Evolutionary conservation across 2,329 filamentous ascomycete species (phyloP).

Genomic region (Aspergillus versicolor): DNA sequence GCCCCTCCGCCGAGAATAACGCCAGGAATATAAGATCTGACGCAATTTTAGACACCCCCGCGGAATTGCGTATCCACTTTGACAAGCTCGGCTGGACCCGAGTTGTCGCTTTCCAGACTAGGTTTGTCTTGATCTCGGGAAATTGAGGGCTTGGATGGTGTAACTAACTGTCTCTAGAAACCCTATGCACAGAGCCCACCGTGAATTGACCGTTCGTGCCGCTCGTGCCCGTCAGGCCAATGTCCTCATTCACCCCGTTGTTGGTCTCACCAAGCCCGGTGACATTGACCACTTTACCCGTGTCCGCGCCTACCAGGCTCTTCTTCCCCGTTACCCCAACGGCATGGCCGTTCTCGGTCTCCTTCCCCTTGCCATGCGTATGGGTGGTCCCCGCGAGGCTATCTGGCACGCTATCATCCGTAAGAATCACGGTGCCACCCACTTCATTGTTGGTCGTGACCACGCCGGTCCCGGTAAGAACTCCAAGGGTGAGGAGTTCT

Average conservation of each 20-base stretch:
- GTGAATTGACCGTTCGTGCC: slow-evolving; percentile 95
- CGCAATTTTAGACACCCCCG: slow-evolving; percentile 69
- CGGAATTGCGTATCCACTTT: slow-evolving; percentile 93
- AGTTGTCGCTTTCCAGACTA: slow-evolving; percentile 98
- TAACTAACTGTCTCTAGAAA: slow-evolving; percentile 56
- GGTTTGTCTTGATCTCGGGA: slow-evolving; percentile 24
- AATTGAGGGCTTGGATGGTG: background rate
- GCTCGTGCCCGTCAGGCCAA: slow-evolving; percentile 96
- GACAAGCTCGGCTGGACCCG: slow-evolving; percentile 99
- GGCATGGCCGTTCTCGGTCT: slow-evolving; percentile 98
- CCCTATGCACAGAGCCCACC: slow-evolving; percentile 98
- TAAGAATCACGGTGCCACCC: slow-evolving; percentile 98
- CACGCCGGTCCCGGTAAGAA: slow-evolving; percentile 98
- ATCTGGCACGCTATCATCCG: slow-evolving; percentile 99
- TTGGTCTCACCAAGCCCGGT: slow-evolving; percentile 96
- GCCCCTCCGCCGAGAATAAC: background rate
- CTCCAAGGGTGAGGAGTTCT: slow-evolving; percentile 94
- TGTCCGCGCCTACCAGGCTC: slow-evolving; percentile 96
- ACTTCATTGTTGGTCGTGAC: slow-evolving; percentile 99
- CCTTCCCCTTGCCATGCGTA: slow-evolving; percentile 94
- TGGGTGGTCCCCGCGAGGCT: slow-evolving; percentile 96
- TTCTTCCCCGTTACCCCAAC: slow-evolving; percentile 95
- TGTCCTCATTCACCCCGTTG: slow-evolving; percentile 97
- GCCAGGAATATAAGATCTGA: slow-evolving; percentile 6
- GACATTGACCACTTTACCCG: slow-evolving; percentile 99